Conservation (phyloP, 202 grass and related monocot genomes). For the Saccharum hybrid region DNA sequence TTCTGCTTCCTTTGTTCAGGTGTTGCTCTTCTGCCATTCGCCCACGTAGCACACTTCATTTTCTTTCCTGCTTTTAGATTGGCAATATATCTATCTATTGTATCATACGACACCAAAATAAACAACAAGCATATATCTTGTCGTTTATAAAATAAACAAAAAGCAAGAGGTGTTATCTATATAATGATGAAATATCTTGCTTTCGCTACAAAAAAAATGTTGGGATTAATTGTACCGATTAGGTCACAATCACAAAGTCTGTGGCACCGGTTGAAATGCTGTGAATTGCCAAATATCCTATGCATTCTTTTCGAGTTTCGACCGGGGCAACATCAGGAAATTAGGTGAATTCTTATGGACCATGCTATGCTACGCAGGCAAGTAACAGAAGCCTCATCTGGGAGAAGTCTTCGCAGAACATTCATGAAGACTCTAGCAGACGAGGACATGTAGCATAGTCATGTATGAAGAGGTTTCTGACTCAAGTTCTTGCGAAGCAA, state of each 20-base stretch:
- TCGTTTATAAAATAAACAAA: background rate
- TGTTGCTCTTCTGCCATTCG: slow-evolving; percentile 12
- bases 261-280: background rate
- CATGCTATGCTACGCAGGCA: background rate
- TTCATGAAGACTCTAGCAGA: slow-evolving; percentile 43
- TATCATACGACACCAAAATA: background rate
- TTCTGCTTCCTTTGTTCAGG: slow-evolving; percentile 26
- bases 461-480: slow-evolving; percentile 29
- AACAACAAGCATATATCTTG: background rate
- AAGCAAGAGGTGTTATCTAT: too few species aligned
- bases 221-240: background rate
- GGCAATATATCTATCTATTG: background rate
- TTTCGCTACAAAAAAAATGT: background rate
- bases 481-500: slow-evolving; percentile 33
- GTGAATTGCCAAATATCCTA: background rate
- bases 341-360: slow-evolving; percentile 37
- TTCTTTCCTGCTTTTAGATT: slow-evolving; percentile 15
- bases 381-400: slow-evolving; percentile 2
- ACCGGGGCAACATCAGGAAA: background rate
- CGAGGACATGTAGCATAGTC: slow-evolving; percentile 1
- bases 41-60: background rate
- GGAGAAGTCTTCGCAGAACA: slow-evolving; percentile 12
- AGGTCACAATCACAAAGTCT: background rate
- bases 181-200: too few species aligned
- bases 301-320: background rate